Evolutionary conservation across 257 asterid genomes (phyloP), one percentile per base, ranked within the genome.

Genomic region (Gentiana dahurica): DNA sequence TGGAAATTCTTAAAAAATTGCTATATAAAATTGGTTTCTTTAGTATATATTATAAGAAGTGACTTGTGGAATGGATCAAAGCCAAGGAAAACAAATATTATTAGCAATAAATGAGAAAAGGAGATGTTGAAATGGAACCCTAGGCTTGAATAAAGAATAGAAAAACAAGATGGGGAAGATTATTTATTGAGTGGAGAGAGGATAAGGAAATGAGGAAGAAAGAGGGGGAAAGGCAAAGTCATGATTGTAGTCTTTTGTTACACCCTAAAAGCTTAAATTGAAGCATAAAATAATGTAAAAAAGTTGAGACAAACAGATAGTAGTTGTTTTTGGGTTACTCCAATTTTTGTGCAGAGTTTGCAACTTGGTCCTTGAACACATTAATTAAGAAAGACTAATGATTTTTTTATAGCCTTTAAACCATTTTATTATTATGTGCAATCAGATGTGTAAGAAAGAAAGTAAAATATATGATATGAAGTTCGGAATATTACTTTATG

Each of bases 211-310:
- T 34, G 36, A 32, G 38, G 10, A 9, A 57, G 12, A n/a, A 36
- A 49, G 24, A n/a, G 33, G 11, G 51, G 11, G 24, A 24, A 24
- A 24, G 62, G 55, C 54, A 13, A 7, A 60, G 34, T 61, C 49
- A 32, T 2, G 49, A 33, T 38, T 39, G 10, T 32, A 57, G 54
- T 55, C 66, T 37, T 15, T 66, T 67, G 58, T 34, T 67, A 61
- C 49, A 61, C 49, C 66, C 33, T 41, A 48, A 60, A 54, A 60
- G 66, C 57, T 60, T 67, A 60, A 67, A 60, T 60, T 54, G n/a
- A 43, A 37, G 51, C 46, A 45, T 66, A 46, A 33, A 53, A 66
- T 59, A 58, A 44, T 36, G 5, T 33, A 47, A 11, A 24, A 15
- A 24, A 24, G 46, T 41, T 41, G 46, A 10, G 9, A 41, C 5